A percentile compares a stretch with the other conserved stretches of the same genome.
Conservation (phyloP, 345 rosid genomes). For the Eucalyptus marginata region DNA sequence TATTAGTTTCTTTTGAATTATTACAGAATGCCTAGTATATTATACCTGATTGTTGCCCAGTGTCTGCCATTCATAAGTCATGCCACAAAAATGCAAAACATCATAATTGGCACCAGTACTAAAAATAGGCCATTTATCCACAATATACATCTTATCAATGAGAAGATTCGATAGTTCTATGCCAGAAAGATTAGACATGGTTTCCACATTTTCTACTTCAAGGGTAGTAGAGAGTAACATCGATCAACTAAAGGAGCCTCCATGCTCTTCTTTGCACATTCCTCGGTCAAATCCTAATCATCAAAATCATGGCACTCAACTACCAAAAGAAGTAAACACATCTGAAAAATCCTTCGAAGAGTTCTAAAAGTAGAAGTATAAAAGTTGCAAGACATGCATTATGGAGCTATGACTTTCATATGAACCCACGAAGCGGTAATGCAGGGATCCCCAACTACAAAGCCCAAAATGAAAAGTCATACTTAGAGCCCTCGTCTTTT, state of each 20-base stretch:
- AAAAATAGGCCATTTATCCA: background rate
- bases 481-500: background rate
- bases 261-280: background rate
- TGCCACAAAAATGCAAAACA: background rate
- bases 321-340: background rate
- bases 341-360: background rate
- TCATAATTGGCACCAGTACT: background rate
- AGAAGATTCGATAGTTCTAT: background rate
- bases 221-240: background rate
- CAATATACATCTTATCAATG: background rate
- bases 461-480: background rate
- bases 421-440: background rate
- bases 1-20: background rate
- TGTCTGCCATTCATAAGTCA: background rate
- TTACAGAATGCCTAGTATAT: background rate
- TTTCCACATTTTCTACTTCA: background rate
- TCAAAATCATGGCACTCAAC: background rate
- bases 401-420: background rate
- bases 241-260: background rate
- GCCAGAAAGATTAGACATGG: background rate
- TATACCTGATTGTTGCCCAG: background rate
- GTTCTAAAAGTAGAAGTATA: background rate
- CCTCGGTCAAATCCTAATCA: background rate
- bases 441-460: background rate
- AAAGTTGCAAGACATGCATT: background rate